These are phyloP conservation scores for Lipomyces starkeyi DNA, from an alignment of 805 yeast species.

Conservation along the genomic window DNA sequence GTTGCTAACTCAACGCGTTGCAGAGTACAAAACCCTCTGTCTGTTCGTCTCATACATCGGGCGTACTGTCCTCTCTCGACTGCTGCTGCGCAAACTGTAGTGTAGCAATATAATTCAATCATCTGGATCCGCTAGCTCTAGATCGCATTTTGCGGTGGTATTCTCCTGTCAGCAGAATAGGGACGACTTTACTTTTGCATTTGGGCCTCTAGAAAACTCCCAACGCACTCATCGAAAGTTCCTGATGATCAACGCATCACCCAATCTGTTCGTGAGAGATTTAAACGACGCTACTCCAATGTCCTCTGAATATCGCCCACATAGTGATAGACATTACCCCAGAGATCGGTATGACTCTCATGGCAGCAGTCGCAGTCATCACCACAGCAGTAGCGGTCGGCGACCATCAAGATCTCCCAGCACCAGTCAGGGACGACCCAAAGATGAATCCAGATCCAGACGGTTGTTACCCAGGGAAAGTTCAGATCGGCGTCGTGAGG, in stretches of 20 bases:
- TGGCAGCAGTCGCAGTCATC: background rate
- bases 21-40: background rate
- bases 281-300: background rate
- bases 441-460: background rate
- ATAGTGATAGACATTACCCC: background rate
- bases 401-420: background rate
- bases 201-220: background rate
- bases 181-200: no score
- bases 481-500: background rate
- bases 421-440: background rate
- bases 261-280: no score
- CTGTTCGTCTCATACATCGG: background rate
- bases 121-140: no score
- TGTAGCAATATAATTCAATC: no score
- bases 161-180: no score
- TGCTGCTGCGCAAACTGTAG: no score
- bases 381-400: background rate
- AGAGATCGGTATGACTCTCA: background rate
- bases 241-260: background rate
- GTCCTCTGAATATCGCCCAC: background rate
- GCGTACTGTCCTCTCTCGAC: background rate
- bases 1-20: background rate
- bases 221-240: background rate
- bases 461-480: background rate
- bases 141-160: no score